These are phyloP conservation scores for Penicillium sp. DNA, from an alignment of 2,329 filamentous ascomycete species.

Conservation along the genomic window DNA sequence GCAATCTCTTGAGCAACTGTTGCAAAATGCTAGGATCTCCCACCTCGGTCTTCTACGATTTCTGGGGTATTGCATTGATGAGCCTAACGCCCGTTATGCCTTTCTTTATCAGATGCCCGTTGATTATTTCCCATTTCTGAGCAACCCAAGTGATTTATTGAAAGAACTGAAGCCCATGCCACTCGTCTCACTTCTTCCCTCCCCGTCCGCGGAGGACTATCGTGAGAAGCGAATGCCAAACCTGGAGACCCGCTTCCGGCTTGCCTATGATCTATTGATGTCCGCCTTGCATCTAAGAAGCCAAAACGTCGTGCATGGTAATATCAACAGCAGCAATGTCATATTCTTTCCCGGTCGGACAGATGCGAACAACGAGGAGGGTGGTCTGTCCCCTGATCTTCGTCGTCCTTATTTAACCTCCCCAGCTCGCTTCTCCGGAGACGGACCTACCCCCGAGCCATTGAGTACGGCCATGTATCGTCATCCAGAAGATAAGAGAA, in stretches of 20 bases:
- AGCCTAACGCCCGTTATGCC: conserved; percentile 57
- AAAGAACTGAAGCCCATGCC: conserved; percentile 41
- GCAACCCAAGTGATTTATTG: conserved; percentile 39
- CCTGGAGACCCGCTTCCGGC: conserved; percentile 61
- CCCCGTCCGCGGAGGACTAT: conserved; percentile 43
- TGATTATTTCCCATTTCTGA: conserved; percentile 45
- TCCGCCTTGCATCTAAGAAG: conserved; percentile 59
- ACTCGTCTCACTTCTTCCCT: conserved; percentile 44
- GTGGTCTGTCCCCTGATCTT: conserved; percentile 44
- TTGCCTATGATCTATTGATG: conserved; percentile 60
- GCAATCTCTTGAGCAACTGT: conserved; percentile 39
- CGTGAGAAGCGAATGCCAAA: conserved; percentile 47
- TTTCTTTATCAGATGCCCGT: conserved; percentile 62
- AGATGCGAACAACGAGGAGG: conserved; percentile 35
- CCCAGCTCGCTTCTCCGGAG: conserved; percentile 58
- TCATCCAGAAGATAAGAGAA: conserved; percentile 53
- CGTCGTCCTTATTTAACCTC: conserved; percentile 59
- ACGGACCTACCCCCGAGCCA: conserved; percentile 47
- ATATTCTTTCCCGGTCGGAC: conserved; percentile 53
- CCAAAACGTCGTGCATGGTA: conserved; percentile 59
- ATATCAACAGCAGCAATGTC: conserved; percentile 66
- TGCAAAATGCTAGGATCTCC: conserved; percentile 43
- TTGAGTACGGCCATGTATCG: conserved; percentile 60
- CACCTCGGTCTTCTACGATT: conserved; percentile 46
- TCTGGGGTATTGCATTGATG: conserved; percentile 57